These are phyloP conservation scores for Penicillium ucsense DNA, from an alignment of 495 filamentous ascomycete species.

Conservation along the genomic window DNA sequence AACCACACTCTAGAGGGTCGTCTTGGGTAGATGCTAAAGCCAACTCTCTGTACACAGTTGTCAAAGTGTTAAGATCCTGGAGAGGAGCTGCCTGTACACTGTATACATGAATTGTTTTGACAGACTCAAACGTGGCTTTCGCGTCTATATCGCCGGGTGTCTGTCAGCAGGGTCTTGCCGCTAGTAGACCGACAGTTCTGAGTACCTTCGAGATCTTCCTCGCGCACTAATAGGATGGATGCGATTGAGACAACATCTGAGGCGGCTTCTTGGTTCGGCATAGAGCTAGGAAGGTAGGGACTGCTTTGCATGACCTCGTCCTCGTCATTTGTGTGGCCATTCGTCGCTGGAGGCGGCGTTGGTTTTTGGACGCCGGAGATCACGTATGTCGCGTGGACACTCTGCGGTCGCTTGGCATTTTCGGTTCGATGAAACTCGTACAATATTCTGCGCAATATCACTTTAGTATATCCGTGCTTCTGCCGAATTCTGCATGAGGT, in stretches of 20 bases:
- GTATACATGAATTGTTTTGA: constrained; percentile 77
- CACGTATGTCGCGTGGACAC: constrained; percentile 81
- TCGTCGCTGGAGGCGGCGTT: constrained; percentile 22
- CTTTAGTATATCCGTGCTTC: too few relatives aligned
- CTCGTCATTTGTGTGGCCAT: constrained; percentile 39
- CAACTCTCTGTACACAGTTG: constrained; percentile 55
- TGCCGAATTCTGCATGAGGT: too few relatives aligned
- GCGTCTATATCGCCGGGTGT: constrained; percentile 38
- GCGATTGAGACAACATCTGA: constrained; percentile 30
- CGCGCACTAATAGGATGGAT: constrained; percentile 62
- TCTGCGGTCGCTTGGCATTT: constrained; percentile 64
- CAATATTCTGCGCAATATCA: constrained; percentile 55
- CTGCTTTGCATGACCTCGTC: constrained; percentile 69
- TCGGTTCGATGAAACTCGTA: constrained; percentile 78
- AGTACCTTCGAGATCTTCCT: constrained; percentile 70
- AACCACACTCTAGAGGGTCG: constrained; percentile 51
- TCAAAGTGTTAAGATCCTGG: constrained; percentile 67
- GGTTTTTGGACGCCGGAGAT: constrained; percentile 52
- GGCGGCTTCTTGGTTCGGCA: constrained; percentile 38
- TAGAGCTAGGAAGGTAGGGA: constrained; percentile 51
- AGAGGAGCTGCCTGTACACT: constrained; percentile 64
- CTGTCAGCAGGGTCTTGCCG: constrained; percentile 2
- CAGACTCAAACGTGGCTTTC: constrained; percentile 56
- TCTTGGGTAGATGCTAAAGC: constrained; percentile 43
- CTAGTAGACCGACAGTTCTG: not conserved